Percentiles rank a stretch among this genome's conserved stretches.
phyloP scores from a whole-genome alignment of 139 green algal genomes.

The Pedinophyceae sp. region DNA sequence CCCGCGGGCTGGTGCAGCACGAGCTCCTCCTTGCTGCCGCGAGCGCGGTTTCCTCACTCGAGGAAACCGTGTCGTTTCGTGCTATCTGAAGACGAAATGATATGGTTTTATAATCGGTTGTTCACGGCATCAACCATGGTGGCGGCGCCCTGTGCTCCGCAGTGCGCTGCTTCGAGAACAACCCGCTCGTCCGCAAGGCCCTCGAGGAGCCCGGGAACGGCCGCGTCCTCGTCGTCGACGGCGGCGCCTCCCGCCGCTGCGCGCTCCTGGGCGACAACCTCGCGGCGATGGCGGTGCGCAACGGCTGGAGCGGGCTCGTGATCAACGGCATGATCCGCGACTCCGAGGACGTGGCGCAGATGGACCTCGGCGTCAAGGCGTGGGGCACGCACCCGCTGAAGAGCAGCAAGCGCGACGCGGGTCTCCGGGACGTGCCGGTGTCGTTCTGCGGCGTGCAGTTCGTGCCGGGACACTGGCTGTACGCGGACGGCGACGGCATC shows the following conservation, averaged over 20 bases:
- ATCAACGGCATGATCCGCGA: slow-evolving; percentile 90
- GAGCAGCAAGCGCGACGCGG: slow-evolving; percentile 66
- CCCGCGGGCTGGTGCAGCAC: too few relatives aligned
- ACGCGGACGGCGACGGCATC: slow-evolving; percentile 76
- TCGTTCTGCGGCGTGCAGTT: slow-evolving; percentile 52
- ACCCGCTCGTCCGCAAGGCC: slow-evolving; percentile 71
- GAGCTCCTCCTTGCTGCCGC: too few relatives aligned
- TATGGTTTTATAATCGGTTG: too few relatives aligned
- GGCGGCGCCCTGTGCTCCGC: too few relatives aligned
- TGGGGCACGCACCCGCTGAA: slow-evolving; percentile 76
- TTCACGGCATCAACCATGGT: too few relatives aligned
- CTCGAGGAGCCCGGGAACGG: slow-evolving; percentile 61
- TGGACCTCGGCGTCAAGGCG: slow-evolving; percentile 78
- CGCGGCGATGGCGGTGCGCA: slow-evolving; percentile 66
- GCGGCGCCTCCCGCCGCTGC: slow-evolving; percentile 65
- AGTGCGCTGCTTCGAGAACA: slow-evolving; percentile 85
- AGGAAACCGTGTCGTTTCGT: too few relatives aligned
- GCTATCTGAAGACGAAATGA: too few relatives aligned
- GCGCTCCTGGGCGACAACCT: slow-evolving; percentile 90
- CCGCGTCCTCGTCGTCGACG: slow-evolving; percentile 83
- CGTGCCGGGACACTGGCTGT: slow-evolving; percentile 60
- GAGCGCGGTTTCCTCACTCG: too few relatives aligned
- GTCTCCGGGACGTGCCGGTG: slow-evolving; percentile 61
- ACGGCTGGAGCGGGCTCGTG: slow-evolving; percentile 86
- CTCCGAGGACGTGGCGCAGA: slow-evolving; percentile 63